Conservation (phyloP, 2,329 filamentous ascomycete species). For the Trichoderma pleuroti region DNA sequence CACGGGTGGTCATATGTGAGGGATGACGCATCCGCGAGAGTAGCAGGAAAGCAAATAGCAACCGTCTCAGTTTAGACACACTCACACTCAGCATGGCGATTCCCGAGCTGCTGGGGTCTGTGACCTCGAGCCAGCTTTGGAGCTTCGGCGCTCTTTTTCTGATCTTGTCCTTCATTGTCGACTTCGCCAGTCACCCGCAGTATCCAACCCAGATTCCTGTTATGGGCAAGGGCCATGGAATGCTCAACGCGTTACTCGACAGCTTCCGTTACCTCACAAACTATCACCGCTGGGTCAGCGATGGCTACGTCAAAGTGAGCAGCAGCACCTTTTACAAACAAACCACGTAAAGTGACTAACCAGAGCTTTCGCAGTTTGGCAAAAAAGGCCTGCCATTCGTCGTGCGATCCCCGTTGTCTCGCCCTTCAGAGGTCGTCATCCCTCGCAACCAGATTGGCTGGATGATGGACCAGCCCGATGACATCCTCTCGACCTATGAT, state of each 20-base stretch:
- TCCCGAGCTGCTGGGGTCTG: constrained; percentile 10
- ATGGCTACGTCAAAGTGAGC: constrained; percentile 42
- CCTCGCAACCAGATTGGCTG: constrained; percentile 42
- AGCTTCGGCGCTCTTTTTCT: constrained; percentile 26
- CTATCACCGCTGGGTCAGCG: constrained; percentile 39
- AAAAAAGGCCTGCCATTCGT: constrained; percentile 42
- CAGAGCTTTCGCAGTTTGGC: constrained; percentile 34
- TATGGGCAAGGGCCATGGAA: constrained; percentile 38
- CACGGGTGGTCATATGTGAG: neutral
- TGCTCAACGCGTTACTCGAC: constrained; percentile 38
- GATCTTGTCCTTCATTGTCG: constrained; percentile 38
- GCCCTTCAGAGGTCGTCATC: constrained; percentile 43
- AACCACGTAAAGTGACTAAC: neutral
- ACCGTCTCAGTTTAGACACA: neutral
- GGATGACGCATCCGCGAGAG: neutral
- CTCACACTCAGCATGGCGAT: constrained; percentile 14
- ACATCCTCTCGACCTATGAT: constrained; percentile 38
- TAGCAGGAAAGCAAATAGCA: neutral
- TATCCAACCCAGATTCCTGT: constrained; percentile 40
- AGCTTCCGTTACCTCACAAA: constrained; percentile 38
- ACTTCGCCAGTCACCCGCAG: constrained; percentile 38
- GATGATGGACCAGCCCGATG: constrained; percentile 48
- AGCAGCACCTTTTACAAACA: neutral
- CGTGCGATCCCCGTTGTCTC: constrained; percentile 39
- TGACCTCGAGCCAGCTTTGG: constrained; percentile 15